Base-by-base conservation (phyloP, 768 basidiomycete species). In the Suillus ampliporus region DNA sequence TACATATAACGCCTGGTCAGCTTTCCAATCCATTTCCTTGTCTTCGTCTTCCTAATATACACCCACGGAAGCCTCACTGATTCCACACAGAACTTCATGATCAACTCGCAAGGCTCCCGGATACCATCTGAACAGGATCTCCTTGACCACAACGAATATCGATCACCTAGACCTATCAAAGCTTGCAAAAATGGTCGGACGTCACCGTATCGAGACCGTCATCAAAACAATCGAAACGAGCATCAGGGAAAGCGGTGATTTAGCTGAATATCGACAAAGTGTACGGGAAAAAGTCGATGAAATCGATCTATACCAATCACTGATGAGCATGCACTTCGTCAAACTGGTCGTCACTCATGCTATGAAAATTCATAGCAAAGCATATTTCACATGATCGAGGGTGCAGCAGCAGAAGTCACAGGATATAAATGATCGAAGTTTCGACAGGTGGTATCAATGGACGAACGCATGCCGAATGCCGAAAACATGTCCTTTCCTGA, bases 71-170 rank as follows among this genome's bases (percentile, higher is more conserved):
- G 47, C 10, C 21, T 34, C 56, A 37, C 14, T 52, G 19, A 34
- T n/a, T 35, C 31, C 31, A 34, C 15, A 28, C 5, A 34, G 51
- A 34, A 35, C 11, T n/a, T 34, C 10, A 52, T 13, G 5, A n/a
- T n/a, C n/a, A 52, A 31, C 13, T 52, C 34, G 14, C 19, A n/a
- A 14, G 31, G 35, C 31, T n/a, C 3, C 31, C 60, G 47, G 69
- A 72, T 51, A 56, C 61, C 50, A 13, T 34, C n/a, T 19, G 10
- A 11, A 52, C 5, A 3, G 19, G 13, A 34, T 13, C 34, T 52
- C 6, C 10, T 52, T 14, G 31, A 11, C 34, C 51, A 35, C 13
- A 35, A 34, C 51, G 34, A 52, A 52, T 51, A 34, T n/a, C 46
- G 46, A 23, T 23, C 21, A 13, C 21, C 46, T 13, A 23, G 14